Evolutionary conservation across 2,329 filamentous ascomycete species (phyloP), one percentile per base, ranked within the genome.

Genomic region (Ophiocordyceps camponoti-leonardi): DNA sequence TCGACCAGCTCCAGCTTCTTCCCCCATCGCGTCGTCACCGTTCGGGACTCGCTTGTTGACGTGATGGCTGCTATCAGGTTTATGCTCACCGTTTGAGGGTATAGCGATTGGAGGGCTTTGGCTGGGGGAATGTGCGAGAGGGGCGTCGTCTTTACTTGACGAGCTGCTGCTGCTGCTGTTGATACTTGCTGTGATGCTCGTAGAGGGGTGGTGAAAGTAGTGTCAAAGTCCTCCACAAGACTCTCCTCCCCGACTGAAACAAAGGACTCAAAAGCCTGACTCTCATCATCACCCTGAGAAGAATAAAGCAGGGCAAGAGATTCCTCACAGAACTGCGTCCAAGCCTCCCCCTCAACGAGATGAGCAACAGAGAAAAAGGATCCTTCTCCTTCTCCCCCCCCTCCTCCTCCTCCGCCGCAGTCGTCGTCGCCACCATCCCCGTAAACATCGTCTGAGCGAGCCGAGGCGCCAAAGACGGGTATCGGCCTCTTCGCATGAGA

Each of bases 41-140:
- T 71, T 22, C 83, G 77, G 1, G 82, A 71, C 35, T 78, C 71
- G 1, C 81, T 72, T 43, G 86, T 71, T 13, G 81, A 78, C 49
- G 94, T 80, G 42, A 95, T 68, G 3, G 81, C 85, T 12, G 79
- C 84, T n/a, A 95, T 73, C 6, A 94, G 60, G 58, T 87, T 86
- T 23, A 88, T 75, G 0, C 86, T 87, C 57, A 88, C 77, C 0
- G 86, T 94, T 56, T 87, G 83, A 0, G 87, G 88, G 28, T 72
- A 67, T 42, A 93, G 81, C 0, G 73, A 73, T 11, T 69, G 58
- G 6, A 94, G 68, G 53, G 83, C 75, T 2, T 59, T 56, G 0
- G 84, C 80, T 19, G 69, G 71, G 0, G 88, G 88, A 11, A 95
- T 67, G 49, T 81, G 75, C 45, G 73, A 71, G 14, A 95, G 67